Evolutionary conservation across 257 asterid genomes (phyloP), one percentile per base, ranked within the genome.

Genomic region (Gentiana dahurica): DNA sequence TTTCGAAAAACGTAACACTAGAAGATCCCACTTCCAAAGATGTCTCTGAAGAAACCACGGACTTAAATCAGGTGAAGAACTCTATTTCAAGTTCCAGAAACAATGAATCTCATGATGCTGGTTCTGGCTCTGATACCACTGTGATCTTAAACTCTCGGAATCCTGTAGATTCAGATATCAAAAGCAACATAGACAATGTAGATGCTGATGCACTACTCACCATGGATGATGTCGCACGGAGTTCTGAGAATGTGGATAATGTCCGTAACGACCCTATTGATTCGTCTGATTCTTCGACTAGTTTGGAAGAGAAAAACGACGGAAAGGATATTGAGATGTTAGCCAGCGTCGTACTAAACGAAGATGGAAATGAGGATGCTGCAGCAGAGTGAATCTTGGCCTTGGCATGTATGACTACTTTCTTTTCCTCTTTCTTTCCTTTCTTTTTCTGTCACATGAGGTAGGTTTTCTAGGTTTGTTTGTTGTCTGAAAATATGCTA

Each of bases 341-440:
- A 62, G 86, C 91, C 1, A 80, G 77, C 36, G 68, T 77, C 52
- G 86, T 79, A 61, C 77, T 73, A 8, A 89, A 86, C 73, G 96
- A 79, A 60, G 70, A 74, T 12, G 59, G 79, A 36, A 68, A 53
- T 6, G 84, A 87, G 54, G 91, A 90, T 61, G 84, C 65, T 66
- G 95, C 86, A 53, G 82, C 80, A 24, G 95, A 82, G 72, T 87
- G 81, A 81, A 61, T 57, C 41, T 54, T 24, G 24, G 24, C 24
- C 24, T 24, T 54, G 59, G 61, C 58, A 50, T 63, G 51, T 50
- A 44, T 36, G 39, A 49, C 34, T 61, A 60, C 24, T 55, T 33
- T 65, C 8, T 46, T 57, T 36, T 50, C 51, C 58, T 65, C 24
- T 24, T 24, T 24, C 24, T 24, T 24, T 24, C 24, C 24, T 24